These are phyloP conservation scores for Fagopyrum esculentum DNA, from an alignment of 148 eudicot genomes.

Conservation along the genomic window DNA sequence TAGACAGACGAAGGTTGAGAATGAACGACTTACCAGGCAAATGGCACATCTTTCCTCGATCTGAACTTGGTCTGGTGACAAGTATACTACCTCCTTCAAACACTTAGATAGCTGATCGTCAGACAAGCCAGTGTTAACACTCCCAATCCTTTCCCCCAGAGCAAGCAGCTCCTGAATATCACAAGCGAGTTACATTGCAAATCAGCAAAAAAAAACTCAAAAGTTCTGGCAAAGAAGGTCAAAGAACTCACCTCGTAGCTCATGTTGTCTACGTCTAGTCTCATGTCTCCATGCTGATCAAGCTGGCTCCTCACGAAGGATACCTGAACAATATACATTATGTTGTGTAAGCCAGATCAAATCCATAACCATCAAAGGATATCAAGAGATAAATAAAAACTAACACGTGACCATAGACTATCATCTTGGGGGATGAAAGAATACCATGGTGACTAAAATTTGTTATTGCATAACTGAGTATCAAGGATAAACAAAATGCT, in stretches of 20 bases:
- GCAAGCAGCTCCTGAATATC: constrained; percentile 32
- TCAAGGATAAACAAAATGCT: no score
- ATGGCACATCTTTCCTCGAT: constrained; percentile 6
- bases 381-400: no score
- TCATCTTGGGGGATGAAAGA: no score
- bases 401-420: no score
- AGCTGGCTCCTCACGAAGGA: no score
- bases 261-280: constrained; percentile 45
- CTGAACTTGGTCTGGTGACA: not conserved
- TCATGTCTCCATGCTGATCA: constrained; percentile 37
- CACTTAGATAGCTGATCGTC: constrained; percentile 25
- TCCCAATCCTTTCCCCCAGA: constrained; percentile 40
- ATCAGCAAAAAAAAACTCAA: not conserved
- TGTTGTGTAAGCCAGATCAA: not conserved
- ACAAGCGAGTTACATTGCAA: not conserved
- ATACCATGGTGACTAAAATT: no score
- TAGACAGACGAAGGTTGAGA: no score
- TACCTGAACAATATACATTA: no score
- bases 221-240: not conserved
- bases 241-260: constrained; percentile 34
- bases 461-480: no score
- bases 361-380: no score
- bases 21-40: constrained; percentile 6
- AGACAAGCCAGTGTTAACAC: constrained; percentile 34
- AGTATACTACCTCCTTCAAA: constrained; percentile 16